Evolutionary conservation across 257 asterid species (phyloP).

Genomic region (Solanum neorickii): DNA sequence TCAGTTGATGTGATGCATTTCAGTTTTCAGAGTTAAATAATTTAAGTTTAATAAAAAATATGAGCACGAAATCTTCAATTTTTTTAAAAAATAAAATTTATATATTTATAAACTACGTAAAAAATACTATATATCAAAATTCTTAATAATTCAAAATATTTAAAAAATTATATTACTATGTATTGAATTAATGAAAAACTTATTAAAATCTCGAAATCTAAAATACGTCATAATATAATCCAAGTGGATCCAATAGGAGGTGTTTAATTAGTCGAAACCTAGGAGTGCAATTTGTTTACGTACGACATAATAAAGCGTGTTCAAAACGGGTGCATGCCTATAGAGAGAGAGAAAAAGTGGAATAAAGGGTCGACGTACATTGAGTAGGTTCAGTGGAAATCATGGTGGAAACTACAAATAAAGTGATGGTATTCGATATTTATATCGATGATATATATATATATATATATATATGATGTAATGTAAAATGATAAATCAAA

Average conservation of each 20-base stretch:
- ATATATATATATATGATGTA: not conserved
- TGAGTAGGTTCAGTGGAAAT: not conserved
- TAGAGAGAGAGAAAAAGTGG: not conserved
- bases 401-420: not conserved
- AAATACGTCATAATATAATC: not conserved
- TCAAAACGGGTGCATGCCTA: not conserved
- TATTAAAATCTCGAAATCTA: no score
- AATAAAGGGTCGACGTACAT: not conserved
- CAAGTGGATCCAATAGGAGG: not conserved
- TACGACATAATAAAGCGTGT: not conserved
- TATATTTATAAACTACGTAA: no score
- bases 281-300: not conserved
- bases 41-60: no score
- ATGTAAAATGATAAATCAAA: not conserved
- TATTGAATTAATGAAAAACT: no score
- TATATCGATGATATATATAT: not conserved
- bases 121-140: no score
- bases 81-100: no score
- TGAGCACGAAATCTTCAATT: no score
- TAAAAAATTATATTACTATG: no score
- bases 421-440: not conserved
- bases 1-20: fast-evolving
- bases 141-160: no score
- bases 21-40: fast-evolving
- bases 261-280: not conserved